Conservation (phyloP, 2,329 filamentous ascomycete species). For the Botrytis aclada region DNA sequence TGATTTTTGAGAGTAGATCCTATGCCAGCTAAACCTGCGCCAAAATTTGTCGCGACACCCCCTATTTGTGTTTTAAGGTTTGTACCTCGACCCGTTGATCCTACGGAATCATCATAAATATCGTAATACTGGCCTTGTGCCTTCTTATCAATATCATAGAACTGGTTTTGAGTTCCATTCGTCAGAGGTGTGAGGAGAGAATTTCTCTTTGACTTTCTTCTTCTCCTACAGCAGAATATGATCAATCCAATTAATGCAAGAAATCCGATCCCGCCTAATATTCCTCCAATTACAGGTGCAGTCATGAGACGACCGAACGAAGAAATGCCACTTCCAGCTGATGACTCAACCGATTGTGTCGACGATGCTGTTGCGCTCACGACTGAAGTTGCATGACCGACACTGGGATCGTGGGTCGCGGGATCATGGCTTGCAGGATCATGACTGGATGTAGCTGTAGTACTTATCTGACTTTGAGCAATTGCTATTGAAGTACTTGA, state of each 20-base stretch:
- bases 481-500: slow-evolving; percentile 30
- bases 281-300: slow-evolving; percentile 34
- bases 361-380: slow-evolving; percentile 21
- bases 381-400: slow-evolving; percentile 23
- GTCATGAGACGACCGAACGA: slow-evolving; percentile 23
- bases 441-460: slow-evolving; percentile 22
- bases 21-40: slow-evolving; percentile 27
- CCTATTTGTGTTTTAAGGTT: slow-evolving; percentile 28
- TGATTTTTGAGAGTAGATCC: slow-evolving; percentile 34
- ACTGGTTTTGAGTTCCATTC: slow-evolving; percentile 25
- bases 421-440: not conserved
- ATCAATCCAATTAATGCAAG: slow-evolving; percentile 32
- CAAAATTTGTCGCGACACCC: slow-evolving; percentile 25
- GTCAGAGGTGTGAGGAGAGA: slow-evolving; percentile 33
- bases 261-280: slow-evolving; percentile 33
- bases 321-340: slow-evolving; percentile 28
- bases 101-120: slow-evolving; percentile 21
- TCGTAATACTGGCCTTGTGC: slow-evolving; percentile 2
- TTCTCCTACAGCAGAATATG: slow-evolving; percentile 31
- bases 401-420: not conserved
- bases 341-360: slow-evolving; percentile 21
- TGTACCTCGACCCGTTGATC: slow-evolving; percentile 23
- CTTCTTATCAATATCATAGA: slow-evolving; percentile 31
- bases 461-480: slow-evolving; percentile 30
- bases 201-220: slow-evolving; percentile 27